Conservation (phyloP, 2,329 filamentous ascomycete species). For the Bipolaris victoriae region DNA sequence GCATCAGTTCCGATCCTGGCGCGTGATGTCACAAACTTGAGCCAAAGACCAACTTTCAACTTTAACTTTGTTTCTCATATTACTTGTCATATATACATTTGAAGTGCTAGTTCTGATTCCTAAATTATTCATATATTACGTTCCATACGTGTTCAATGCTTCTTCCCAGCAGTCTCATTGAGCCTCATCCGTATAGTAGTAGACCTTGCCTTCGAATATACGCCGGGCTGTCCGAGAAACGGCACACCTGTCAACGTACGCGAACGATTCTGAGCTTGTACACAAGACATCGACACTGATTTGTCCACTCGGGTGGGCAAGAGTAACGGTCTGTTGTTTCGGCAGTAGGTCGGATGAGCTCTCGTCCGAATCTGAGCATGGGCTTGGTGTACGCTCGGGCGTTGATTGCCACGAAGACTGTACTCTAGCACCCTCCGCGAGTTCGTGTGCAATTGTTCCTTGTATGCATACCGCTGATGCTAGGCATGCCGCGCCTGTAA, state of each 20-base stretch:
- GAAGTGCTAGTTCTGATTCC: background rate
- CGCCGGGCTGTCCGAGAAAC: constrained; percentile 44
- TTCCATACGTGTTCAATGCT: background rate
- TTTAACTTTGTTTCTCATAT: no score
- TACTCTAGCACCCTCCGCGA: constrained; percentile 7
- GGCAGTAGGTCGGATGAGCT: constrained; percentile 7
- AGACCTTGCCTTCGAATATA: constrained; percentile 36
- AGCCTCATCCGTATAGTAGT: background rate
- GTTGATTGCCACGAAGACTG: constrained; percentile 8
- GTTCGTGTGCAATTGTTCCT: constrained; percentile 33
- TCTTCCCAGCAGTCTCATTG: background rate
- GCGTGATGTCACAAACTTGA: constrained; percentile 28
- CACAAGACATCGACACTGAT: constrained; percentile 35
- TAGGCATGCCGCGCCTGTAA: constrained; percentile 44
- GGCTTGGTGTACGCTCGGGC: constrained; percentile 22
- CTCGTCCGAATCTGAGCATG: constrained; percentile 7
- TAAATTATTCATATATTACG: background rate
- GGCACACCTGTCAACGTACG: constrained; percentile 31
- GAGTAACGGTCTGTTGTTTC: constrained; percentile 11
- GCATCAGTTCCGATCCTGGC: constrained; percentile 30
- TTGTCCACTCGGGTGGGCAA: constrained; percentile 34
- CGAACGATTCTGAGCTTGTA: constrained; percentile 21
- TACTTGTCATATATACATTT: background rate
- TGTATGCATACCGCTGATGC: constrained; percentile 37
- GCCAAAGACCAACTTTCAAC: background rate